Evolutionary conservation across 805 yeast species (phyloP).

Genomic region (Zygotorulaspora chibaensis): DNA sequence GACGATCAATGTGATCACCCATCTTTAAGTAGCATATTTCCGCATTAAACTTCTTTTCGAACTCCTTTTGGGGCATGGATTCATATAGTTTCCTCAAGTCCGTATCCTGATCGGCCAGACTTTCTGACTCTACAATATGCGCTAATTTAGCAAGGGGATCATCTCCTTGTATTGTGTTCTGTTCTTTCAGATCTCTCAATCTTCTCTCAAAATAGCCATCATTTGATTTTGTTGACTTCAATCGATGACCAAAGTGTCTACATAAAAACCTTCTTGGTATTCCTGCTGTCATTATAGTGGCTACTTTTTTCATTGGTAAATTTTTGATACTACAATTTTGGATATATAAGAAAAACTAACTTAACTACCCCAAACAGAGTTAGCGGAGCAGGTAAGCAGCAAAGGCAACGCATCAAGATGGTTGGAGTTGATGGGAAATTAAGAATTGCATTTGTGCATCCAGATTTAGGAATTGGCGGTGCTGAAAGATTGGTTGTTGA

Average conservation of each 20-base stretch:
- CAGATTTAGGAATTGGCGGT: slow-evolving; percentile 96
- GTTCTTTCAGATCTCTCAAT: slow-evolving; percentile 25
- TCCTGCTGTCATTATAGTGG: too few species aligned
- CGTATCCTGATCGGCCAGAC: slow-evolving; percentile 25
- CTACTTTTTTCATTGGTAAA: too few species aligned
- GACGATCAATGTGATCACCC: slow-evolving; percentile 44
- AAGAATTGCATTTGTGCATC: slow-evolving; percentile 84
- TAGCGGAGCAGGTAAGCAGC: too few species aligned
- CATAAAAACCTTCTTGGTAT: not conserved
- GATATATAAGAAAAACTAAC: not conserved
- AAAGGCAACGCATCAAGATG: not conserved
- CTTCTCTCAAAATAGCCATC: slow-evolving; percentile 27
- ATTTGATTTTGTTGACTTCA: slow-evolving; percentile 10
- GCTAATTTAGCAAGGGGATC: slow-evolving; percentile 23
- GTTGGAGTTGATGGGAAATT: slow-evolving; percentile 18
- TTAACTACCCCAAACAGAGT: too few species aligned
- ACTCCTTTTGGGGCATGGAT: slow-evolving; percentile 34
- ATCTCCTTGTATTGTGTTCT: slow-evolving; percentile 22
- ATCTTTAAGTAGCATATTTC: slow-evolving; percentile 41
- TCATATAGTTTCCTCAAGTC: slow-evolving; percentile 27
- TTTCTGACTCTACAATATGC: slow-evolving; percentile 6
- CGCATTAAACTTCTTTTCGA: slow-evolving; percentile 38
- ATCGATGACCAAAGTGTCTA: slow-evolving; percentile 3
- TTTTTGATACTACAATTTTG: too few species aligned
- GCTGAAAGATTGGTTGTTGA: slow-evolving; percentile 97